phyloP scores from a whole-genome alignment of 257 asterid genomes.

The Capsicum chinense region DNA sequence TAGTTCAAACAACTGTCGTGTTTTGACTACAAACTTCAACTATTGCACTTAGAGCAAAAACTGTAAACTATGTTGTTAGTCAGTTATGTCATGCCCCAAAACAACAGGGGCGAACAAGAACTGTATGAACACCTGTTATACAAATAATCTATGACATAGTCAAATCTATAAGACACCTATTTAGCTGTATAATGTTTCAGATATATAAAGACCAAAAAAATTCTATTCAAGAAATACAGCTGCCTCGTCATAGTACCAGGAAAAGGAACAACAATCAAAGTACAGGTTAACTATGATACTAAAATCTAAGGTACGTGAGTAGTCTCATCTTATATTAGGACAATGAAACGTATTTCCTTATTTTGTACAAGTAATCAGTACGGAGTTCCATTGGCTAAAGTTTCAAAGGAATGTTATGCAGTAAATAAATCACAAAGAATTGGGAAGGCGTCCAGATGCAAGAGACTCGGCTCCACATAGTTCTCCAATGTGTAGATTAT shows the following conservation, averaged over 20 bases:
- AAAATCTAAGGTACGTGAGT: not conserved
- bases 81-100: not conserved
- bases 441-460: conserved; percentile 1
- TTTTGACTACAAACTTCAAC: conserved; percentile 11
- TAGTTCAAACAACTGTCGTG: not conserved
- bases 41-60: conserved; percentile 30
- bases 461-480: not conserved
- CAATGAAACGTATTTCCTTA: not conserved
- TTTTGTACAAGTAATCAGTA: conserved; percentile 1
- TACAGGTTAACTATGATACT: not conserved
- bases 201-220: not conserved
- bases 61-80: not conserved
- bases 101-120: too few species aligned
- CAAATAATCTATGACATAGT: too few species aligned
- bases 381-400: not conserved
- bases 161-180: too few species aligned
- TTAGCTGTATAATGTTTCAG: not conserved
- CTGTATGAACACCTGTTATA: too few species aligned
- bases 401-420: not conserved
- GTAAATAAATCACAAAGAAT: not conserved
- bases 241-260: not conserved
- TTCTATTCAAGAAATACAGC: not conserved
- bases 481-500: not conserved
- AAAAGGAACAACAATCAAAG: not conserved
- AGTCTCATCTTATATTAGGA: not conserved